A percentile compares a stretch with the other conserved stretches of the same genome.
Conservation (phyloP, 2,329 filamentous ascomycete species). For the Alternaria sp. region DNA sequence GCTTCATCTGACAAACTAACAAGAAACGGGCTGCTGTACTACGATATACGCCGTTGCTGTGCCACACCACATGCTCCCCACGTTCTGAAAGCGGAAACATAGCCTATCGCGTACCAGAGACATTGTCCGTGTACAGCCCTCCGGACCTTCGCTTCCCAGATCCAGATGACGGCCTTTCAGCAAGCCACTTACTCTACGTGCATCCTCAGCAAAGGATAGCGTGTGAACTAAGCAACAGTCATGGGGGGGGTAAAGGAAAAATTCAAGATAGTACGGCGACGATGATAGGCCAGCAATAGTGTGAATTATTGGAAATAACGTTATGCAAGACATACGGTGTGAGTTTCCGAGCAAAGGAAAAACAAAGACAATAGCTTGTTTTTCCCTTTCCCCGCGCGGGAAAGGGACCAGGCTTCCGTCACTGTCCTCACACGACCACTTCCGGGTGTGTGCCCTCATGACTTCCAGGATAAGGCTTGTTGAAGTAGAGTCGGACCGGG, state of each 20-base stretch:
- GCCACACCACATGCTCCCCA: constrained; percentile 1
- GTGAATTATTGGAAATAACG: constrained; percentile 1
- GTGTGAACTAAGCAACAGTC: not conserved
- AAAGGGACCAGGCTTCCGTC: not conserved
- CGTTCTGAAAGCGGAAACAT: constrained; percentile 1
- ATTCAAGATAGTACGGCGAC: not conserved
- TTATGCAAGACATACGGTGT: constrained; percentile 1
- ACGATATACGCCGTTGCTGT: not conserved
- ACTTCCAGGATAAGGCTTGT: constrained; percentile 1
- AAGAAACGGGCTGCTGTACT: not conserved
- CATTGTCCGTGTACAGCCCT: not conserved
- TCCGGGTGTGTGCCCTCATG: constrained; percentile 1
- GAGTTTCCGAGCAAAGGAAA: not conserved
- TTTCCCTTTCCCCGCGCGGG: not conserved
- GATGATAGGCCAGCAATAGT: not conserved
- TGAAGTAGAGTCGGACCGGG: constrained; percentile 2
- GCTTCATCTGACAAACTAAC: not conserved
- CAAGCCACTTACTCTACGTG: not conserved
- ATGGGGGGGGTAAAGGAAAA: not conserved
- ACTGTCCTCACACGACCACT: not conserved
- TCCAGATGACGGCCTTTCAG: not conserved
- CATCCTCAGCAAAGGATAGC: not conserved
- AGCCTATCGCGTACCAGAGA: not conserved
- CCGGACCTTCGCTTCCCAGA: not conserved
- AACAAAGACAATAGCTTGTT: not conserved